phyloP scores from a whole-genome alignment of 192 early-diverging fungal species.

The Coemansia sp. region DNA sequence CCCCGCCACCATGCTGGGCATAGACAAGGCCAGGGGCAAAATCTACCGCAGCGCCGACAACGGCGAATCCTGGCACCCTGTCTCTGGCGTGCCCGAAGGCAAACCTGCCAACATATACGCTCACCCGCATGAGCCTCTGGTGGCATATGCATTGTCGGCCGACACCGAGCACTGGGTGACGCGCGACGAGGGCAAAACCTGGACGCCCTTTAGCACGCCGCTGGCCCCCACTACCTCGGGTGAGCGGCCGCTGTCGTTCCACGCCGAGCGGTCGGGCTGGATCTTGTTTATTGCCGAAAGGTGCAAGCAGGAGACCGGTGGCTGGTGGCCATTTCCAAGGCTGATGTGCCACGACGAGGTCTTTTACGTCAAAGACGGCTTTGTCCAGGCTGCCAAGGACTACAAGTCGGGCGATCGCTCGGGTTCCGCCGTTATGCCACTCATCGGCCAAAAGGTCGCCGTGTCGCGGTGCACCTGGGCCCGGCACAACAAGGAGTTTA shows the following conservation, averaged over 20 bases:
- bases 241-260: conserved; percentile 57
- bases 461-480: conserved; percentile 73
- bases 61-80: conserved; percentile 60
- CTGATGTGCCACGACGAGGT: conserved; percentile 61
- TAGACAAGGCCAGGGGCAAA: conserved; percentile 49
- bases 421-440: conserved; percentile 13
- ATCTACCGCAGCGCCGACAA: conserved; percentile 63
- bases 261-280: conserved; percentile 62
- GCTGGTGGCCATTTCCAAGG: conserved; percentile 47
- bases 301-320: conserved; percentile 50
- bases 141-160: conserved; percentile 39
- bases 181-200: conserved; percentile 40
- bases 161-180: conserved; percentile 47
- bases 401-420: conserved; percentile 48
- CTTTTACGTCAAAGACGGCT: conserved; percentile 68
- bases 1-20: conserved; percentile 45
- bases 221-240: conserved; percentile 33
- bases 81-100: conserved; percentile 46
- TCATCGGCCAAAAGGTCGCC: conserved; percentile 30
- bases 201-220: conserved; percentile 44
- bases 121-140: conserved; percentile 64
- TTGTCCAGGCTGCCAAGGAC: conserved; percentile 53
- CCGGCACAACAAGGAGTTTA: conserved; percentile 57
- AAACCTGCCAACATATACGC: conserved; percentile 51
- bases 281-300: conserved; percentile 61